Evolutionary conservation across 257 asterid species (phyloP).

Genomic region (Catharanthus roseus): DNA sequence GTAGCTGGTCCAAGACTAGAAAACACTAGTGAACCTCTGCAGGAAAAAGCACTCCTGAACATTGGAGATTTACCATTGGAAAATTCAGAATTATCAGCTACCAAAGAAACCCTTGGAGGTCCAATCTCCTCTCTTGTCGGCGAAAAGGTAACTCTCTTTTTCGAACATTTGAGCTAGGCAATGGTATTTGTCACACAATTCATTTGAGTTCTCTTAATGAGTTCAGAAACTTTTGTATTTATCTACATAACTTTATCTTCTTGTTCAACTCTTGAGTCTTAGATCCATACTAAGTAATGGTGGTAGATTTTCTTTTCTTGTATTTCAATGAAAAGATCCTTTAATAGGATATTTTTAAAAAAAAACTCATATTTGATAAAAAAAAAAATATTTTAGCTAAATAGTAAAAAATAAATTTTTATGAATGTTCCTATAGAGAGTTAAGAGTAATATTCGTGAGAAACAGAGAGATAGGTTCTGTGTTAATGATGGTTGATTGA

Average conservation of each 20-base stretch:
- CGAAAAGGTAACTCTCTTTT: slow-evolving; percentile 18
- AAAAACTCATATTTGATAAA: not conserved
- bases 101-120: slow-evolving; percentile 14
- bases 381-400: no score
- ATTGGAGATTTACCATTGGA: slow-evolving; percentile 25
- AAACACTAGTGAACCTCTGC: slow-evolving; percentile 12
- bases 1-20: slow-evolving; percentile 20
- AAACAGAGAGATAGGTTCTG: not conserved
- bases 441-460: not conserved
- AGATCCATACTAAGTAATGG: not conserved
- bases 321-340: no score
- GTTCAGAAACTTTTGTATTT: not conserved
- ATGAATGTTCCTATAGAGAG: no score
- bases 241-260: not conserved
- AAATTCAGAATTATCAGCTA: slow-evolving; percentile 20
- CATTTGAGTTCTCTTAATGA: not conserved
- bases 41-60: slow-evolving; percentile 20
- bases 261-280: not conserved
- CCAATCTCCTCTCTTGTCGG: slow-evolving; percentile 10
- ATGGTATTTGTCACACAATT: not conserved
- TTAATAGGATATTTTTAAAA: not conserved
- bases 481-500: not conserved
- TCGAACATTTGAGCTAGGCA: not conserved
- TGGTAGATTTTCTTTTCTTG: not conserved
- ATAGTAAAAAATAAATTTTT: not conserved